A percentile compares a stretch with the other conserved stretches of the same genome.
Evolutionary conservation across 2,329 filamentous ascomycete species (phyloP).

Genomic region (Calonectria ilicicola): DNA sequence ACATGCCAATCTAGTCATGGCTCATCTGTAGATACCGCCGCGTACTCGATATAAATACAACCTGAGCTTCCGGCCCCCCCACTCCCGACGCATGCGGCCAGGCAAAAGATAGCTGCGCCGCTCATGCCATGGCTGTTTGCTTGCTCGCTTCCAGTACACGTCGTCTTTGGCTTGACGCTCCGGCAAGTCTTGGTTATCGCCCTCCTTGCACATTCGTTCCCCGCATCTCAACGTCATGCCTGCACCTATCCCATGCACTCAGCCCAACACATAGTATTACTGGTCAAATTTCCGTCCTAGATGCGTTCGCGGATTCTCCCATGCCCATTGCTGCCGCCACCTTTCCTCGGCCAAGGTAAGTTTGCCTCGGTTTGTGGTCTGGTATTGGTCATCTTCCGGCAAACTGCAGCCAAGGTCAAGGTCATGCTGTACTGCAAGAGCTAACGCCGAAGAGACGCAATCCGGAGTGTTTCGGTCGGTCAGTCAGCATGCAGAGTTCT

Average conservation of each 20-base stretch:
- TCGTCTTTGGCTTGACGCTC: background rate
- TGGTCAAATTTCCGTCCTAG: background rate
- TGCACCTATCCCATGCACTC: constrained; percentile 12
- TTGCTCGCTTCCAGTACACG: background rate
- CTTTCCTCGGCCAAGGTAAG: background rate
- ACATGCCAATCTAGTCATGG: background rate
- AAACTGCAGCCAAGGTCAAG: background rate
- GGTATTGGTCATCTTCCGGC: background rate
- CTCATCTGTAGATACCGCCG: constrained; percentile 1
- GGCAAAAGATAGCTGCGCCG: constrained; percentile 15
- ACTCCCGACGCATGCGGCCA: constrained; percentile 27
- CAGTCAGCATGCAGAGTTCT: background rate
- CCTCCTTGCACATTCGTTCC: background rate
- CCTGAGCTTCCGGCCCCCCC: constrained; percentile 8
- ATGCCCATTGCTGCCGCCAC: background rate
- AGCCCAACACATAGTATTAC: constrained; percentile 14
- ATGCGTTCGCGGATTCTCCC: background rate
- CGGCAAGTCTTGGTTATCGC: background rate
- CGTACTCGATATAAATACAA: constrained; percentile 33
- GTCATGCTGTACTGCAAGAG: background rate
- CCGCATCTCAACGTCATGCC: constrained; percentile 7
- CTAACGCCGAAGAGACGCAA: background rate
- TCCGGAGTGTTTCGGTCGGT: background rate
- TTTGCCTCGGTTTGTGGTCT: background rate
- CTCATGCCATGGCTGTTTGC: background rate